Percentiles rank a stretch among this genome's conserved stretches.
phyloP scores from a whole-genome alignment of 2,329 filamentous ascomycete genomes.

The Aureobasidium sp. region DNA sequence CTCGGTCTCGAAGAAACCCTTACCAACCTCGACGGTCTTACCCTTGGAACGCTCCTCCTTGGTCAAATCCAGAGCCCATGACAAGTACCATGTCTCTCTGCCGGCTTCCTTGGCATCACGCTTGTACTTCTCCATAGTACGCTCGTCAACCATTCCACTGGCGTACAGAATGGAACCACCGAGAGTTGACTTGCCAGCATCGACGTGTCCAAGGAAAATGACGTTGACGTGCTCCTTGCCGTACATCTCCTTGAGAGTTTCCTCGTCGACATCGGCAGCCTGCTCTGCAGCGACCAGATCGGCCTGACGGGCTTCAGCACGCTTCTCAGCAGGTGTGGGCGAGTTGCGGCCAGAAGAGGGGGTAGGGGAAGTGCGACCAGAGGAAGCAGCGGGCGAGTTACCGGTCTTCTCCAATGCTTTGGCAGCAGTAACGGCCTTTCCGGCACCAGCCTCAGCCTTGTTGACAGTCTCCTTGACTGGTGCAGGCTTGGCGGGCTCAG shows the following conservation, averaged over 20 bases:
- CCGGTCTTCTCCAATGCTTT: conserved; percentile 93
- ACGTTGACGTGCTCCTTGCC: conserved; percentile 93
- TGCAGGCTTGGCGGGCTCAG: conserved; percentile 29
- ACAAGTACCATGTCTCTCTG: conserved; percentile 97
- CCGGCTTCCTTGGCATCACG: conserved; percentile 92
- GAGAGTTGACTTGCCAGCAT: conserved; percentile 94
- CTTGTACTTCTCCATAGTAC: conserved; percentile 98
- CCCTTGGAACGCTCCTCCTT: conserved; percentile 95
- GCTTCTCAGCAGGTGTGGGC: conserved; percentile 49
- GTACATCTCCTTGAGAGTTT: conserved; percentile 88
- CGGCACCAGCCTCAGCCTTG: conserved; percentile 53
- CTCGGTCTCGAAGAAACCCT: conserved; percentile 94
- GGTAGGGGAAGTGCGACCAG: conserved; percentile 69
- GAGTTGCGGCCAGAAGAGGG: conserved; percentile 80
- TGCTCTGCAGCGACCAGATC: conserved; percentile 82
- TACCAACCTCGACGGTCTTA: conserved; percentile 95
- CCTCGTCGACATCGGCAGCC: conserved; percentile 67
- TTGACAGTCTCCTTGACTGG: conserved; percentile 38
- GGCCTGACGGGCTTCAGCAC: conserved; percentile 56
- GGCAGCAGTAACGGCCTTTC: conserved; percentile 73
- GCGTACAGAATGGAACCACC: conserved; percentile 88
- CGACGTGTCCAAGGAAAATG: conserved; percentile 96
- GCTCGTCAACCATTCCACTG: conserved; percentile 98
- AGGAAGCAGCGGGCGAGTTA: conserved; percentile 49
- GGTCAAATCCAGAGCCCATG: conserved; percentile 94